Evolutionary conservation across 306 rosid species (phyloP), one percentile per base, ranked within the genome.

Genomic region (Cicer arietinum): DNA sequence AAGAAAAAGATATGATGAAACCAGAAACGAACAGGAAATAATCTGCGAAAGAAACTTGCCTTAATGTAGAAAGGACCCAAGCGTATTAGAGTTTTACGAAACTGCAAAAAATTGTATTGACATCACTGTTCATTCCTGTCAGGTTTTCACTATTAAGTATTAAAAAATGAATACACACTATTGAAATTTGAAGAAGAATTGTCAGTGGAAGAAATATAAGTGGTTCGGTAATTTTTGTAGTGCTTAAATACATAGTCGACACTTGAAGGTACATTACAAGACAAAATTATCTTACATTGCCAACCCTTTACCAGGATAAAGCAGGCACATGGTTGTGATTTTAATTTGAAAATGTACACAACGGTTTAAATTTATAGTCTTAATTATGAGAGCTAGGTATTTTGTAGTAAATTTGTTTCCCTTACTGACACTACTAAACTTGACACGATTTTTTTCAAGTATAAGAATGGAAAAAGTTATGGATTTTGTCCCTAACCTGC

Each of bases 61-160:
- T 94, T 94, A 74, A 89, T 61, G 79, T 94, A 94, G 92, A 94
- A 94, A 74, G 98, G 98, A 73, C 98, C 98, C 90, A 94, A 81
- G 68, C 51, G 84, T 78, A 94, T 92, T n/a, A 94, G 86, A 73
- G 98, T 94, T 89, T 94, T 85, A 7, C 98, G 92, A 81, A 94
- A 94, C 98, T 94, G 95, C 95, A 90, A 87, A 58, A 89, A 46
- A 82, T 67, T 73, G 75, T 7, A 75, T 60, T 18, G 69, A 84
- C 71, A 74, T 56, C 80, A 81, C 79, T 75, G 81, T 72, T 50
- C 72, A 78, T 78, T 75, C 81, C 47, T 69, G 81, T 42, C 52
- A 59, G 68, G 64, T 67, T 39, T 65, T 45, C 84, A 72, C 71
- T 45, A 54, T 60, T 67, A 78, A 71, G 75, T 78, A 78, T 62